Base-by-base conservation (phyloP, 495 filamentous ascomycete genomes). In the Aspergillus heteromorphus region DNA sequence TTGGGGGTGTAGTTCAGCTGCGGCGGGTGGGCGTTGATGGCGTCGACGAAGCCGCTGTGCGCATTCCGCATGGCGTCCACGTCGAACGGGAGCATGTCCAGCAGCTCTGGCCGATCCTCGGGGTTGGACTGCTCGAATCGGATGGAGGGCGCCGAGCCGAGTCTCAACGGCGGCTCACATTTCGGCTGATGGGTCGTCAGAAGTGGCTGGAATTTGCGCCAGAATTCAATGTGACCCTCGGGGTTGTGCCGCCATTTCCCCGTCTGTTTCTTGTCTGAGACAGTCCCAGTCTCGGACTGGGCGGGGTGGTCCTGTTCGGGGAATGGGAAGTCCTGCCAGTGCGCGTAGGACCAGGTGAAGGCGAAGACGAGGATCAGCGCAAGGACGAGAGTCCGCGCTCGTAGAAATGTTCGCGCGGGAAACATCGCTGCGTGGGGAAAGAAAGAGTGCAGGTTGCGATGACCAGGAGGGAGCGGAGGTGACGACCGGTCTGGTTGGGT, bases 1-100 rank as follows among this genome's bases (percentile, higher is more conserved):
- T 60, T 53, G 13, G 56, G 60, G 6, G 53, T 51, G 55, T 73
- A 79, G 13, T 72, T 64, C 2, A 80, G 56, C 31, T 59, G 54
- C 0, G 66, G 73, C 2, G 69, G 56, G 20, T 72, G 56, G 3
- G 40, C 49, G 6, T 63, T 57, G 29, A 78, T 71, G 1, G 62
- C 61, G 16, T 65, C 48, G 20, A 77, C 60, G 55, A 77, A 78
- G 19, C 61, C 54, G 7, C 49, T 49, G 51, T 78, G 74, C 4
- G 61, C 62, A 18, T 57, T 52, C 31, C 63, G 63, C 67, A 72
- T 65, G n/a, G 48, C 45, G 8, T 55, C 53, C 13, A 71, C 56
- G 45, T 73, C 68, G 4, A 62, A 55, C 11, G 56, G 54, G 0
- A 58, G 29, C 65, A 73, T 68, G 49, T 69, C 64, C 48, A 73